These are phyloP conservation scores for Saposhnikovia divaricata DNA, from an alignment of 129 eudicot species.

Conservation along the genomic window DNA sequence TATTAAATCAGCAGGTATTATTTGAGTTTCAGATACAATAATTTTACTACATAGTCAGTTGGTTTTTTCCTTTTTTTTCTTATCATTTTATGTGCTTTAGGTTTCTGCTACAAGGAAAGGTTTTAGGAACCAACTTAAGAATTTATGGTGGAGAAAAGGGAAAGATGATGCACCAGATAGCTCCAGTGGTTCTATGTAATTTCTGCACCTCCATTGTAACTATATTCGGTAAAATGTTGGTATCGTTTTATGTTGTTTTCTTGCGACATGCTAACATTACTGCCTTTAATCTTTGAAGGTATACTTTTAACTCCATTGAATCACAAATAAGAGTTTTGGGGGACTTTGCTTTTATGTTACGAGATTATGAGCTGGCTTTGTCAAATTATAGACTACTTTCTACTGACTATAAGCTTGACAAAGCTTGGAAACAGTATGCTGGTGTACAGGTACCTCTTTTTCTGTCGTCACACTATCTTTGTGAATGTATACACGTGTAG, in stretches of 20 bases:
- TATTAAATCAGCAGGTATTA: constrained; percentile 88
- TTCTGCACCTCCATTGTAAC: constrained; percentile 8
- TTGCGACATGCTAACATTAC: constrained; percentile 12
- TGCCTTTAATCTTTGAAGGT: constrained; percentile 45
- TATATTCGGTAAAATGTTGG: background rate
- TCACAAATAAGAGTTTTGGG: constrained; percentile 95
- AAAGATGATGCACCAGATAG: constrained; percentile 77
- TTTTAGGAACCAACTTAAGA: constrained; percentile 88
- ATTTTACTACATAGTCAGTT: background rate
- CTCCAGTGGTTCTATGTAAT: constrained; percentile 65
- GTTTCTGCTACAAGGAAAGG: constrained; percentile 98
- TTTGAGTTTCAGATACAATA: background rate
- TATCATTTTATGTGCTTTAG: constrained; percentile 23
- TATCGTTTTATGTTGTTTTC: background rate
- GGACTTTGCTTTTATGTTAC: constrained; percentile 93
- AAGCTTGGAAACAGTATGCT: constrained; percentile 98
- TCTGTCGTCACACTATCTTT: constrained; percentile 5
- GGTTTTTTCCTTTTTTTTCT: background rate
- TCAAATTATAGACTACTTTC: constrained; percentile 90
- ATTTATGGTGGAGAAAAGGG: constrained; percentile 99
- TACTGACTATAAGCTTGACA: constrained; percentile 93
- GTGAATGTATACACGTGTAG: background rate
- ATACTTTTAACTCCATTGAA: constrained; percentile 86
- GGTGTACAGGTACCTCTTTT: constrained; percentile 68
- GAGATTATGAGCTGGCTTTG: constrained; percentile 92